Conservation (phyloP, 2,329 filamentous ascomycete species). For the Emmonsia crescens region DNA sequence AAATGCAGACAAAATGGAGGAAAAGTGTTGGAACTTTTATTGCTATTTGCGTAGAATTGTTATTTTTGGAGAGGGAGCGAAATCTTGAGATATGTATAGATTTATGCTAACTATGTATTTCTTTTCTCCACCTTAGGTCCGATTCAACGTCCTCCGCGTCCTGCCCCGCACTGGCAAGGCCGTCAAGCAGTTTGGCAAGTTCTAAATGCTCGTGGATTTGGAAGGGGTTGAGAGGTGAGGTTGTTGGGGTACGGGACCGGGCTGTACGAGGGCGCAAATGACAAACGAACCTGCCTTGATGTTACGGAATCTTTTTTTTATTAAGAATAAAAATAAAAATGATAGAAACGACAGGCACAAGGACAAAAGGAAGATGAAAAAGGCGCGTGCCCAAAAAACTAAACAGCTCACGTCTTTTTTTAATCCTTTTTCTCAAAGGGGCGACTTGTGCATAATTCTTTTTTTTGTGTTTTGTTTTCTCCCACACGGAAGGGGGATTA, state of each 20-base stretch:
- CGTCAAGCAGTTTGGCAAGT: constrained; percentile 98
- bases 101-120: not conserved
- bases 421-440: not conserved
- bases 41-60: not conserved
- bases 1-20: constrained; percentile 3
- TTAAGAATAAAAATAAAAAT: not conserved
- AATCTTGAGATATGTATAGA: not conserved
- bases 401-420: not conserved
- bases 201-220: constrained; percentile 51
- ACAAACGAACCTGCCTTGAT: constrained; percentile 1
- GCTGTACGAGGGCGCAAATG: constrained; percentile 6
- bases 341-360: constrained; percentile 3
- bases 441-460: constrained; percentile 6
- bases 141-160: constrained; percentile 99
- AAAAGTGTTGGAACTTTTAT: not conserved
- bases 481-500: constrained; percentile 6
- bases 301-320: not conserved
- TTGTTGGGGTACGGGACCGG: constrained; percentile 17
- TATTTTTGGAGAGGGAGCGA: not conserved
- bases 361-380: not conserved
- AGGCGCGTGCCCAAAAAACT: not conserved
- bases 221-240: constrained; percentile 13
- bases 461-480: constrained; percentile 9
- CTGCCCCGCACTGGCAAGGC: constrained; percentile 94
- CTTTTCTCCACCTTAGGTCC: constrained; percentile 50